phyloP scores from a whole-genome alignment of 1,284 basidiomycete genomes.

The Cutaneotrichosporon dermatis region DNA sequence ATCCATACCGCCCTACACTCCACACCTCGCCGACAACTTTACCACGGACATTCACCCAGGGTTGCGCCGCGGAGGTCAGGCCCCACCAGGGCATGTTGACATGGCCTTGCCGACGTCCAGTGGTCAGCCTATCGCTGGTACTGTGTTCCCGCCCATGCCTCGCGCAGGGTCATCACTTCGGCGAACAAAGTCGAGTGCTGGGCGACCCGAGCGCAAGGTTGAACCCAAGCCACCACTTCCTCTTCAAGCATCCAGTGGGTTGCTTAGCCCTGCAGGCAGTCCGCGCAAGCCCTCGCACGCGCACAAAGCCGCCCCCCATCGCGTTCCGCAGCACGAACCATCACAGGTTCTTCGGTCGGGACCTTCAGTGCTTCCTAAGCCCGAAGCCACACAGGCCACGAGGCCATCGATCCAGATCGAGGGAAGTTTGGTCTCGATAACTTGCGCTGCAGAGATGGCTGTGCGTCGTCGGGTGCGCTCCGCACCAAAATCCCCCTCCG shows the following conservation, averaged over 20 bases:
- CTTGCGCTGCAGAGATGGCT: neutral
- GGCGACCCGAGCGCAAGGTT: neutral
- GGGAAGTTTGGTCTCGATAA: neutral
- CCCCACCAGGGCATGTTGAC: too few species aligned
- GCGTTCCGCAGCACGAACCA: neutral
- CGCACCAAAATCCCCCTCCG: neutral
- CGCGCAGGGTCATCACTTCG: neutral
- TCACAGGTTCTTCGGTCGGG: too few species aligned
- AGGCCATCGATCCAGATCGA: neutral
- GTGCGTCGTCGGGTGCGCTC: neutral
- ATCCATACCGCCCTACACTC: too few species aligned
- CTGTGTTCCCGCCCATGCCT: neutral
- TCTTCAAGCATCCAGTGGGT: neutral
- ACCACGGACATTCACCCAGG: too few species aligned
- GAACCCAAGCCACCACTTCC: neutral
- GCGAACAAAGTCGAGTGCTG: neutral
- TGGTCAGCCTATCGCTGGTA: too few species aligned
- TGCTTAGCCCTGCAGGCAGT: too few species aligned
- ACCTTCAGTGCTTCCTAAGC: neutral
- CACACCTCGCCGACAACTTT: too few species aligned
- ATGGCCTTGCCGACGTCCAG: too few species aligned
- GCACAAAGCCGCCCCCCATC: too few species aligned
- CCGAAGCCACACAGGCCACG: neutral
- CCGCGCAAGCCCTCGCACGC: too few species aligned
- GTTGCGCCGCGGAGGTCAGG: too few species aligned